A percentile compares a stretch with the other conserved stretches of the same genome.
These are phyloP conservation scores for Larix sibirica DNA, from an alignment of 83 land plant species.

Conservation along the genomic window DNA sequence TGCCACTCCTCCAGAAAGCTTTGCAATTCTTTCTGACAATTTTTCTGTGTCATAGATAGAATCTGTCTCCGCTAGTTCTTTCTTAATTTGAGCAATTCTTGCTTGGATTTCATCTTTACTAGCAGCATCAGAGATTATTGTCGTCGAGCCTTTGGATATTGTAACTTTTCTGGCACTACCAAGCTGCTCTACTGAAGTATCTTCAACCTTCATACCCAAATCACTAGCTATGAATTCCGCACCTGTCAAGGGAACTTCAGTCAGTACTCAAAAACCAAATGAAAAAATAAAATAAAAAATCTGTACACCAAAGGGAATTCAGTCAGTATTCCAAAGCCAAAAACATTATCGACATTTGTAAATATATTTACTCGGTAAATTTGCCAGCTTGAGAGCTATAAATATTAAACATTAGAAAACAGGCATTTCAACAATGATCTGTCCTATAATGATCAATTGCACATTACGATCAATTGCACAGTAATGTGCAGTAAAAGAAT, in stretches of 20 bases:
- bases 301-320: slow-evolving; percentile 14
- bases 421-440: too few species aligned
- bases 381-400: neutral
- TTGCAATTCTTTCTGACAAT: slow-evolving; percentile 94
- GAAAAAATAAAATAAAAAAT: neutral
- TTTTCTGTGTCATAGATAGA: slow-evolving; percentile 96
- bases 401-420: too few species aligned
- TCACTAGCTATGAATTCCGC: slow-evolving; percentile 92
- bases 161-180: slow-evolving; percentile 90
- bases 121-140: slow-evolving; percentile 94
- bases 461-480: too few species aligned
- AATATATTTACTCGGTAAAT: neutral
- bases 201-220: slow-evolving; percentile 78
- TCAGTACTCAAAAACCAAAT: neutral
- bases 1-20: slow-evolving; percentile 95
- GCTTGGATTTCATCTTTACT: slow-evolving; percentile 96
- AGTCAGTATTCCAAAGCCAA: neutral
- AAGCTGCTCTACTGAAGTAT: slow-evolving; percentile 75
- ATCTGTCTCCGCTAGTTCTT: slow-evolving; percentile 90
- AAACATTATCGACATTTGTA: neutral
- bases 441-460: too few species aligned
- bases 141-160: slow-evolving; percentile 71
- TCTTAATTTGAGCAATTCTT: slow-evolving; percentile 91
- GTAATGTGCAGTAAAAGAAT: too few species aligned
- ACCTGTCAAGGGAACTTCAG: slow-evolving; percentile 35